Base-by-base conservation (phyloP, 768 basidiomycete genomes). In the Termitomyces sp. region DNA sequence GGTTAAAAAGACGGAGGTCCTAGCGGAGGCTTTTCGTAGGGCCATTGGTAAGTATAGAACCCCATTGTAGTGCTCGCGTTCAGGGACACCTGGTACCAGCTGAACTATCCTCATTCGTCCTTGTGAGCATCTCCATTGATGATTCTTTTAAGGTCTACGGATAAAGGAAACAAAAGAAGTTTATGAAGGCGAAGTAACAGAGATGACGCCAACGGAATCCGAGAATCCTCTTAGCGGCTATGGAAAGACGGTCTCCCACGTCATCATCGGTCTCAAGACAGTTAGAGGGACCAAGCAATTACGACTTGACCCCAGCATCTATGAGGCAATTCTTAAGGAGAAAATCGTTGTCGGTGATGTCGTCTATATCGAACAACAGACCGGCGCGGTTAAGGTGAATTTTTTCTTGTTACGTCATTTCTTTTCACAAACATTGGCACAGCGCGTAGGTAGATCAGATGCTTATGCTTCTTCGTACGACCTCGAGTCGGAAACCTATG, bases 131-230 rank as follows among this genome's bases (percentile, higher is more conserved):
- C 55, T 37, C 31, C 49, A 22, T 56, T 36, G 20, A 51, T 31
- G 15, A 12, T 41, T 46, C 16, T n/a, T 13, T 6, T 13, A 68
- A 95, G 95, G 96, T 48, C 81, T 98, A 37, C 86, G 96, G 70
- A 97, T 98, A 79, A 98, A 98, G 73, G 97, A 98, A 73, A 98
- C 95, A 6, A 98, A 99, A 70, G 94, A 97, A 68, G 94, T 98
- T 7, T 98, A 95, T 72, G 96, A 98, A 71, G 96, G 97, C 59
- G 96, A 99, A 74, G 91, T 99, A 18, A 98, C 96, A 9, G 96
- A 98, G 68, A 75, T 98, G 59, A 97, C 96, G 4, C 97, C 97
- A 3, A 85, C 92, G 22, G 97, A 98, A 75, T 83, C 96, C 15
- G 96, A 98, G 72, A 98, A 98, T 73, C 97, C 97, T 28, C 80